Percentiles rank a stretch among this genome's conserved stretches.
phyloP scores from a whole-genome alignment of 2,329 filamentous ascomycete species.

The Trichoderma afroharzianum region DNA sequence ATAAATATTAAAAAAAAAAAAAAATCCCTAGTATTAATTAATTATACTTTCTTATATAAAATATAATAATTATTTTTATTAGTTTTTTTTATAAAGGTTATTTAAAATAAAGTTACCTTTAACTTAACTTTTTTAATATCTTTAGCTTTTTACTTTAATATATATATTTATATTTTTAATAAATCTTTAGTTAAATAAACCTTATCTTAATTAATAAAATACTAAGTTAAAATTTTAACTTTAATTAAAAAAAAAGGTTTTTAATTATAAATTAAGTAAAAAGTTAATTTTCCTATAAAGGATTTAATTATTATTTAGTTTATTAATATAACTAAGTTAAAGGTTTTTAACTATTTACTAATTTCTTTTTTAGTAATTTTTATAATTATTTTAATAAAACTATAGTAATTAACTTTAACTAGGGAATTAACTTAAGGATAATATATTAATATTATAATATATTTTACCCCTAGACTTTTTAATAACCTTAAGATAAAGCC shows the following conservation, averaged over 20 bases:
- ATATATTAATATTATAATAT: background rate
- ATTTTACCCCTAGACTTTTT: background rate
- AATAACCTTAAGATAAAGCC: background rate
- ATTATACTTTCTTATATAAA: background rate
- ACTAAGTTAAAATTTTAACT: background rate
- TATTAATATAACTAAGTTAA: background rate
- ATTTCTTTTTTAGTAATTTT: background rate
- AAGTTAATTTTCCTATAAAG: background rate
- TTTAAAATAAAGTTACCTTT: background rate
- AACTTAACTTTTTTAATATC: background rate
- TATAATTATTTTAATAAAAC: background rate
- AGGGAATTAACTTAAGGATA: background rate
- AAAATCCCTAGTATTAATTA: background rate
- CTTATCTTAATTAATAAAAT: background rate
- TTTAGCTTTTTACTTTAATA: background rate
- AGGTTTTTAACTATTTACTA: background rate
- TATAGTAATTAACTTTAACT: background rate
- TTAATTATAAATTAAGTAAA: background rate
- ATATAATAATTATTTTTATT: background rate
- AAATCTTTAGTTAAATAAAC: background rate
- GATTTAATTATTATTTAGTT: background rate
- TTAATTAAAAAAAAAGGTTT: background rate
- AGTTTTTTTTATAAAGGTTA: background rate
- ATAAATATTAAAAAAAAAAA: background rate
- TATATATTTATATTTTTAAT: background rate